Evolutionary conservation across 495 filamentous ascomycete genomes (phyloP), one percentile per base, ranked within the genome.

Genomic region (Margaritispora aquatica): DNA sequence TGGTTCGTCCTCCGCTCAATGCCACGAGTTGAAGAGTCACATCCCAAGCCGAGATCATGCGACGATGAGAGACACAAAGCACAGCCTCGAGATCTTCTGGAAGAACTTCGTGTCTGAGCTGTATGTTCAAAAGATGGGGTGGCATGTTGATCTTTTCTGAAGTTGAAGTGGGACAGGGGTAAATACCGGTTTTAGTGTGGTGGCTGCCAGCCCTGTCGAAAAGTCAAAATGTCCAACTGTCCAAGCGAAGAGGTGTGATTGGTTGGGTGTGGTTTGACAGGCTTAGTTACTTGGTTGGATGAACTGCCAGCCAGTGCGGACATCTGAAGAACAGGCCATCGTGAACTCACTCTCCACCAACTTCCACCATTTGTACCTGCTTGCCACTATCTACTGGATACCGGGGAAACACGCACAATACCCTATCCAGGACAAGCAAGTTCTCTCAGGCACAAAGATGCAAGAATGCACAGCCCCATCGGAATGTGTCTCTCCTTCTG

Each of bases 401-500:
- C 21, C 47, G 24, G 47, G 47, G 19, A 50, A 50, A 23, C 7
- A 24, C 29, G 29, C 29, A 5, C n/a, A n/a, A n/a, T n/a, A n/a
- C n/a, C n/a, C n/a, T n/a, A n/a, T n/a, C n/a, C n/a, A n/a, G n/a
- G n/a, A n/a, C n/a, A n/a, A n/a, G n/a, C n/a, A n/a, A n/a, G n/a
- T n/a, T n/a, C n/a, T n/a, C n/a, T n/a, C n/a, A n/a, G n/a, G n/a
- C n/a, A n/a, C n/a, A n/a, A n/a, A n/a, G n/a, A n/a, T n/a, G n/a
- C n/a, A n/a, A n/a, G n/a, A n/a, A 55, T 13, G 31, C 49, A 54
- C 36, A 54, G 49, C 49, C 49, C 44, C 44, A n/a, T 48, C 47
- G 20, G 47, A 44, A 2, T 38, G 27, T 2, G 26, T 19, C 11
- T 19, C 38, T 26, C 29, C 51, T 47, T 36, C 38, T 15, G 38